Evolutionary conservation across 306 rosid genomes (phyloP), one percentile per base, ranked within the genome.

Genomic region (Sesbania bispinosa): DNA sequence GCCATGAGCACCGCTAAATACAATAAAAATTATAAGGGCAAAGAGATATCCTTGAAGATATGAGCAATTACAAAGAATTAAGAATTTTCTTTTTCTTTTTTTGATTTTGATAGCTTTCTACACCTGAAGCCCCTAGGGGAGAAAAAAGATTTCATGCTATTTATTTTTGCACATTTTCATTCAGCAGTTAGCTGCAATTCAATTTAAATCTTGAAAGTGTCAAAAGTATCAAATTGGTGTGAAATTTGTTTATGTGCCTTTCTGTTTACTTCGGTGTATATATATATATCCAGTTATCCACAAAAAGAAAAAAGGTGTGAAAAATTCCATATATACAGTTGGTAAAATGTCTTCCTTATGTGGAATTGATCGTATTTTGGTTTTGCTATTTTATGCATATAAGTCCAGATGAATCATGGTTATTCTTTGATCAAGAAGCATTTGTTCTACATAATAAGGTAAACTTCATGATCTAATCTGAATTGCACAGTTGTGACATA

Each of bases 361-460:
- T 59, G 47, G 33, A 59, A 57, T 53, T 61, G 46, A 58, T 64
- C 48, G 13, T 27, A 16, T 50, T 48, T 55, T 36, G 23, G 61
- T 64, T 71, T 79, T 60, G 27, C 47, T 60, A 74, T 58, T 11
- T 65, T 75, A 45, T 76, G 72, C 89, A 93, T 96, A 85, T 93
- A 72, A 62, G 77, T 59, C 86, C 89, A 2, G 98, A 90, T 14
- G 98, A 90, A 63, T 88, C 92, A 4, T 90, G 94, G 94, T 81
- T 90, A 26, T 80, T 80, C 69, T 90, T 93, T 81, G 88, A 87
- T 71, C 73, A 90, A 81, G 96, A 93, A 78, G 94, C 97, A 57
- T 16, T 4, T 53, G 74, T 86, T 67, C 79, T 93, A 30, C 98
- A 90, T 82, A 88, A 93, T 60, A 90, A 90, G 86, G 97, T 90